Evolutionary conservation across 2,329 filamentous ascomycete species (phyloP), one percentile per base, ranked within the genome.

Genomic region (Paraphaeosphaeria minitans): DNA sequence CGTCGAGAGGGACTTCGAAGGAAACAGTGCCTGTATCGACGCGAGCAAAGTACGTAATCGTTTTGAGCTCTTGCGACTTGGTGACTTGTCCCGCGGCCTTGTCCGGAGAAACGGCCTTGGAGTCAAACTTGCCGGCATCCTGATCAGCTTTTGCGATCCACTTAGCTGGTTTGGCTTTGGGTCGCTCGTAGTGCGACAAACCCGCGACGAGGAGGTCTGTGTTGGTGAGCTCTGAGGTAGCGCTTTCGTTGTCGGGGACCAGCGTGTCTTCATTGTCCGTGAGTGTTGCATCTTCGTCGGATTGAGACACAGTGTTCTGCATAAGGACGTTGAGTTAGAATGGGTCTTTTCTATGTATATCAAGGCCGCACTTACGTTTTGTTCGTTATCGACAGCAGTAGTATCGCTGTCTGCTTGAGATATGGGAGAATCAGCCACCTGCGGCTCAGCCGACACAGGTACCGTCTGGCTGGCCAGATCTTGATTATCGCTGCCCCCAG

Each of bases 41-140:
- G 29, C 51, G 51, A 35, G 51, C 51, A 24, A 53, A 45, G n/a
- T 45, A 33, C n/a, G 35, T 16, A 13, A 53, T 29, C 14, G 37
- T 31, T 24, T 2, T 12, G 16, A 9, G n/a, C 2, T 53, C 24
- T n/a, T 22, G 39, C 27, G 13, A n/a, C 16, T 24, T 7, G 3
- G n/a, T 9, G 4, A 35, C 27, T 45, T 42, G 41, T 22, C 31
- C 37, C 8, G 14, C 16, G 10, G 24, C 6, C 50, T 37, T 16
- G 14, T 43, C 24, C n/a, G 16, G 35, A 27, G 41, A 4, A 14
- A n/a, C 6, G 4, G 33, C 21, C 13, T n/a, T 29, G 10, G 39
- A 45, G n/a, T 45, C 51, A 22, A 2, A 8, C 27, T 45, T 46
- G 9, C 8, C 16, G 7, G 7, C 21, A 8, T 31, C 12, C 6